Evolutionary conservation across 2,329 filamentous ascomycete genomes (phyloP), one percentile per base, ranked within the genome.

Genomic region (Lachnellula arida): DNA sequence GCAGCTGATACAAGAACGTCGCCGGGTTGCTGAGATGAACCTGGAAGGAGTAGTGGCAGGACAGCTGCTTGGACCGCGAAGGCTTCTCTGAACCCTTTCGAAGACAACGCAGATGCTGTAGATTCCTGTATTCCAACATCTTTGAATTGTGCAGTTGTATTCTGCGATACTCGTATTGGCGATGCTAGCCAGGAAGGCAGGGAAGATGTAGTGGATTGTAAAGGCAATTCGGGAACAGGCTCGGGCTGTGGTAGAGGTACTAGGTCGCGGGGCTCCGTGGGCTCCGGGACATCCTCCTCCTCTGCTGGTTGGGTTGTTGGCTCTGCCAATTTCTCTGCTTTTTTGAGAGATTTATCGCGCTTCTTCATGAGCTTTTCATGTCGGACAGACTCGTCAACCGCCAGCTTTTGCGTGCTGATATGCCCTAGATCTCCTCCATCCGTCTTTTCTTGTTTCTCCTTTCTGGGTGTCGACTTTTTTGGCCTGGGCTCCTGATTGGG

Each of bases 1-100:
- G 93, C 89, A 0, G 95, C 94, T 7, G 91, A 94, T 2, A 99
- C 86, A 46, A 96, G 87, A 4, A 99, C 73, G 70, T 99, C 94
- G 5, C 90, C 88, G 1, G 81, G 74, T 37, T 84, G 79, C 37
- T 81, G 75, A 54, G 80, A 76, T 43, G 81, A 78, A 0, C 80
- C 82, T 22, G 83, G 85, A 4, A 96, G 76, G 5, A 99, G 79
- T 42, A 96, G 77, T 0, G 93, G 92, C 25, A 99, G 79, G 0
- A 94, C 80, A 1, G 86, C 85, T 5, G 89, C 84, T 71, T 96
- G 91, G 1, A 96, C 84, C 0, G 90, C 88, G 67, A 94, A 86
- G 0, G 91, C 88, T 49, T 86, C 76, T 5, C 78, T 77, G 69
- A 89, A 89, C 1, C 85, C 85, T 59, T 87, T 86, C n/a, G 80